A percentile compares a stretch with the other conserved stretches of the same genome.
Conservation (phyloP, 2,329 filamentous ascomycete genomes). For the Hypoxylon sp. region DNA sequence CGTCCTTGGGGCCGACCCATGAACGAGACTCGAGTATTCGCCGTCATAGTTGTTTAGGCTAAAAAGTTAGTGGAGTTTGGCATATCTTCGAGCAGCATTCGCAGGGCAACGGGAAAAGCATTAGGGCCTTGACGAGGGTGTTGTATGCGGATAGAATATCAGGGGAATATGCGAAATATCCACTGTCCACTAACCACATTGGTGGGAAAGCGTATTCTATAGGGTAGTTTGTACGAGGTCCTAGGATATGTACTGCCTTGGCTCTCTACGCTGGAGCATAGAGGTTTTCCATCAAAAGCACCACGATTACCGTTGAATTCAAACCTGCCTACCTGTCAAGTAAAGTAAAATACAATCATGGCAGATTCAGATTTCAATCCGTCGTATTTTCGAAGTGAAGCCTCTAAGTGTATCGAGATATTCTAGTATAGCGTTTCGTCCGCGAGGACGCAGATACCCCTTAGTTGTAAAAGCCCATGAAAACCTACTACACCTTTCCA, state of each 20-base stretch:
- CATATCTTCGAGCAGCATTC: slow-evolving; percentile 38
- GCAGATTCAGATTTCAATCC: too few relatives aligned
- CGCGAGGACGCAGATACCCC: too few relatives aligned
- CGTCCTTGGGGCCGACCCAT: not conserved
- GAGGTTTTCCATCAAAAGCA: slow-evolving; percentile 35
- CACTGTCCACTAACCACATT: slow-evolving; percentile 14
- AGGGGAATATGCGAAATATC: slow-evolving; percentile 25
- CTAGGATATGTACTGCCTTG: slow-evolving; percentile 36
- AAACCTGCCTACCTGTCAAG: not conserved
- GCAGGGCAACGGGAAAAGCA: slow-evolving; percentile 33
- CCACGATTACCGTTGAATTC: slow-evolving; percentile 23
- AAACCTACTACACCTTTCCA: too few relatives aligned
- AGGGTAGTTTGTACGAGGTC: slow-evolving; percentile 43
- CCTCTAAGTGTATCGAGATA: too few relatives aligned
- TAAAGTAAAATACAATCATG: not conserved
- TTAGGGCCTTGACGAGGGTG: slow-evolving; percentile 25
- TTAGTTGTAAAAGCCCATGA: too few relatives aligned
- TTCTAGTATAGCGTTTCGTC: too few relatives aligned
- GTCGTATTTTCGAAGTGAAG: not conserved
- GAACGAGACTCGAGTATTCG: slow-evolving; percentile 9
- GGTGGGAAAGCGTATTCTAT: slow-evolving; percentile 35
- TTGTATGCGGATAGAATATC: slow-evolving; percentile 31
- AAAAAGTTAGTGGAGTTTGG: slow-evolving; percentile 35
- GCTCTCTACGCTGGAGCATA: slow-evolving; percentile 18
- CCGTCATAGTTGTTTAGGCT: slow-evolving; percentile 8